A percentile compares a stretch with the other conserved stretches of the same genome.
phyloP scores from a whole-genome alignment of 306 rosid genomes.

The Citrullus colocynthis region DNA sequence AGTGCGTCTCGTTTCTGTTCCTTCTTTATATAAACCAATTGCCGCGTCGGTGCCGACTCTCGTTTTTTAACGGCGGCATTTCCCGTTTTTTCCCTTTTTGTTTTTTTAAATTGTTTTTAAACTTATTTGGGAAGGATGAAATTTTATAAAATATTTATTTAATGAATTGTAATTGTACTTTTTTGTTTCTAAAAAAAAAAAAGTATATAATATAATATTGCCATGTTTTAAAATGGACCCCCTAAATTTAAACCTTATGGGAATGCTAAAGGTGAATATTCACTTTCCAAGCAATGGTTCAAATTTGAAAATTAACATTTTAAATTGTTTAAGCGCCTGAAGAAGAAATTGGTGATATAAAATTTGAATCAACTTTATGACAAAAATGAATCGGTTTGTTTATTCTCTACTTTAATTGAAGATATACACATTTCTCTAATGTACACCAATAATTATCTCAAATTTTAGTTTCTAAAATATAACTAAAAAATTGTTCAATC shows the following conservation, averaged over 20 bases:
- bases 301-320: neutral
- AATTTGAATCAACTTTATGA: too few relatives aligned
- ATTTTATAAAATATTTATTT: neutral
- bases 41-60: constrained; percentile 49
- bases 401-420: too few relatives aligned
- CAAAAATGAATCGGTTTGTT: too few relatives aligned
- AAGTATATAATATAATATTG: neutral
- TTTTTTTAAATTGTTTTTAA: neutral
- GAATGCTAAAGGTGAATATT: neutral
- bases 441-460: too few relatives aligned
- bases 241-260: neutral
- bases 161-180: neutral
- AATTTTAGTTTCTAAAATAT: too few relatives aligned
- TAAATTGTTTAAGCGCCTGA: neutral
- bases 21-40: constrained; percentile 22
- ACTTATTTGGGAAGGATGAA: neutral
- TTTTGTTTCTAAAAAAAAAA: neutral
- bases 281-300: neutral
- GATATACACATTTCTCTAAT: too few relatives aligned
- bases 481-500: too few relatives aligned
- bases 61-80: constrained; percentile 39
- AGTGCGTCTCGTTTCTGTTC: constrained; percentile 18
- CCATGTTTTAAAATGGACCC: neutral
- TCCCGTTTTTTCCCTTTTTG: neutral
- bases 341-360: neutral